phyloP scores from a whole-genome alignment of 108 stramenopile species.

The Discostella pseudostelligera region DNA sequence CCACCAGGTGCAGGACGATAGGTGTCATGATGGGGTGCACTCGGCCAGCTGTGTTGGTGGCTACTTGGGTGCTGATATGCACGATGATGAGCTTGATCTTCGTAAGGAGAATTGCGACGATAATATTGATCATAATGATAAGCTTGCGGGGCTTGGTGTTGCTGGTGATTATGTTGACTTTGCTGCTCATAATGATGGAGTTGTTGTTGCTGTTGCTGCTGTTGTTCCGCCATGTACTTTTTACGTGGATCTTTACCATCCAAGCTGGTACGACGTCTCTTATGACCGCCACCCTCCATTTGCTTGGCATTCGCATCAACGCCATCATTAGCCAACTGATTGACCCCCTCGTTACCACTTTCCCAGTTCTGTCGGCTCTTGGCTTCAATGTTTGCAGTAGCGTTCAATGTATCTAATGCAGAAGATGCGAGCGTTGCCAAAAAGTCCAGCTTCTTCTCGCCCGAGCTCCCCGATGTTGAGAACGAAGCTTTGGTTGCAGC shows the following conservation, averaged over 20 bases:
- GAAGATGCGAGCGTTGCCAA: constrained; percentile 40
- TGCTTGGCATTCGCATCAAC: neutral
- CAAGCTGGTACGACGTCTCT: constrained; percentile 1
- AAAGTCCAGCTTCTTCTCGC: constrained; percentile 29
- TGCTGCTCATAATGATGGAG: neutral
- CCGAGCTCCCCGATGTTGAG: neutral
- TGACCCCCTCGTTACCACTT: constrained; percentile 3
- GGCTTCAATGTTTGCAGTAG: constrained; percentile 14
- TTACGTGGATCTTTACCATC: constrained; percentile 2
- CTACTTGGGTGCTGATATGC: constrained; percentile 8
- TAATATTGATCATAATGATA: constrained; percentile 4
- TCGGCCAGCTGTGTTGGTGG: constrained; percentile 3
- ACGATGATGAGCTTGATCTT: neutral
- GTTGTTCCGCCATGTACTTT: constrained; percentile 5
- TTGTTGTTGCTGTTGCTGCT: neutral
- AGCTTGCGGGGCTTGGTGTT: constrained; percentile 1
- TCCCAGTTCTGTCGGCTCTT: constrained; percentile 5
- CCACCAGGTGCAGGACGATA: neutral
- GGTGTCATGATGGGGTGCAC: neutral
- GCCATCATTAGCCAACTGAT: neutral
- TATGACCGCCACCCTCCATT: neutral
- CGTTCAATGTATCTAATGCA: constrained; percentile 31
- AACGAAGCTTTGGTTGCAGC: neutral
- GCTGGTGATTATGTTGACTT: neutral
- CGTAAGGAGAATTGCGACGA: constrained; percentile 4